Percentiles rank a stretch among this genome's conserved stretches.
These are phyloP conservation scores for Jacaranda copaia DNA, from an alignment of 257 asterid species.

Conservation along the genomic window DNA sequence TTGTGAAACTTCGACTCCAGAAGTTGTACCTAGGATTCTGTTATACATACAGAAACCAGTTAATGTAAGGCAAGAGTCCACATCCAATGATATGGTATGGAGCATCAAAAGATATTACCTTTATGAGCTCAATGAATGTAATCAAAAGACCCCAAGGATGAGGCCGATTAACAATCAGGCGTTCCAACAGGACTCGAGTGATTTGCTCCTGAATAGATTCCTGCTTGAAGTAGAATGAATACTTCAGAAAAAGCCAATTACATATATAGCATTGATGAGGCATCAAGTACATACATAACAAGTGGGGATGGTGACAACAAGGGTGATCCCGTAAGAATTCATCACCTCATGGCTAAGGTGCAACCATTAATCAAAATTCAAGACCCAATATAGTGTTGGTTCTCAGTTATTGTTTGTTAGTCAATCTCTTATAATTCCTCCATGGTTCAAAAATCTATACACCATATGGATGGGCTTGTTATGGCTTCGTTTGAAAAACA, in stretches of 20 bases:
- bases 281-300: neutral
- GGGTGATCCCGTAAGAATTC: neutral
- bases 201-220: constrained; percentile 96
- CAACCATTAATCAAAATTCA: neutral
- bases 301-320: neutral
- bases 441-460: no score
- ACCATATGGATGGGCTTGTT: no score
- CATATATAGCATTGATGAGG: neutral
- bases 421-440: no score
- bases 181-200: constrained; percentile 87
- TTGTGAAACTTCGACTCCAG: constrained; percentile 89
- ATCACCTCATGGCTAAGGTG: no score
- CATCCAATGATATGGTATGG: neutral
- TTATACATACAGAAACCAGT: neutral
- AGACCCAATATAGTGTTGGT: neutral
- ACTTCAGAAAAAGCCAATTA: neutral
- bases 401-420: neutral
- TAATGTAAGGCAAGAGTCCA: neutral
- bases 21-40: constrained; percentile 94
- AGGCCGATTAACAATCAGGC: constrained; percentile 86
- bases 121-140: constrained; percentile 86
- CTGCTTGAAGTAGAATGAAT: constrained; percentile 49
- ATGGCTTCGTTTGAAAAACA: no score
- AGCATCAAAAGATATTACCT: constrained; percentile 52
- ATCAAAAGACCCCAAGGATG: constrained; percentile 99